These are phyloP conservation scores for Phytomonas serpens DNA, from an alignment of 208 protist species.

Conservation along the genomic window DNA sequence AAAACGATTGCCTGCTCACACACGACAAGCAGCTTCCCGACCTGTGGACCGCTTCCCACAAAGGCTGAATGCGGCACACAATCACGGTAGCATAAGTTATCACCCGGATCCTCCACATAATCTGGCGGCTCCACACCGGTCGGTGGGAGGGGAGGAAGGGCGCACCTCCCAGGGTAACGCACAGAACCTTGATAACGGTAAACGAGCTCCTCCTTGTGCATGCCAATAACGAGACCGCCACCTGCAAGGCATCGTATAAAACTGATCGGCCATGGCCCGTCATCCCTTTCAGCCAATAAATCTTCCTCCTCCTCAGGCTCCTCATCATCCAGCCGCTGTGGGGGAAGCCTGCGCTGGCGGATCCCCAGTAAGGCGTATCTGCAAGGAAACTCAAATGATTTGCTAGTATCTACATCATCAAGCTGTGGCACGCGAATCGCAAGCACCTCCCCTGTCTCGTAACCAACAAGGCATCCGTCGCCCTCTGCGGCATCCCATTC, in stretches of 20 bases:
- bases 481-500: constrained; percentile 52
- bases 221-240: constrained; percentile 35
- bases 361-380: constrained; percentile 62
- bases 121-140: constrained; percentile 77
- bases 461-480: constrained; percentile 61
- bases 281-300: constrained; percentile 69
- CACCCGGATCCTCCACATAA: constrained; percentile 84
- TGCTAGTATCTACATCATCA: constrained; percentile 36
- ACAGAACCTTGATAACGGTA: constrained; percentile 57
- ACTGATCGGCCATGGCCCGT: constrained; percentile 60
- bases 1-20: constrained; percentile 34
- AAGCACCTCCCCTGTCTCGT: constrained; percentile 57
- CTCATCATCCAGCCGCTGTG: constrained; percentile 43
- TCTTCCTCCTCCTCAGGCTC: constrained; percentile 58
- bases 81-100: constrained; percentile 78
- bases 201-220: constrained; percentile 55
- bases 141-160: constrained; percentile 70
- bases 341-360: constrained; percentile 57
- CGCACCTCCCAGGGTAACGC: constrained; percentile 47
- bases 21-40: constrained; percentile 23
- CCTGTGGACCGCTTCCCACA: constrained; percentile 16
- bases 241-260: constrained; percentile 36
- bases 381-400: constrained; percentile 61
- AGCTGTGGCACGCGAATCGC: constrained; percentile 38
- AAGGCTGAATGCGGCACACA: constrained; percentile 27